phyloP scores from a whole-genome alignment of 441 rosid genomes.

The Cnidoscolus chayamansa region DNA sequence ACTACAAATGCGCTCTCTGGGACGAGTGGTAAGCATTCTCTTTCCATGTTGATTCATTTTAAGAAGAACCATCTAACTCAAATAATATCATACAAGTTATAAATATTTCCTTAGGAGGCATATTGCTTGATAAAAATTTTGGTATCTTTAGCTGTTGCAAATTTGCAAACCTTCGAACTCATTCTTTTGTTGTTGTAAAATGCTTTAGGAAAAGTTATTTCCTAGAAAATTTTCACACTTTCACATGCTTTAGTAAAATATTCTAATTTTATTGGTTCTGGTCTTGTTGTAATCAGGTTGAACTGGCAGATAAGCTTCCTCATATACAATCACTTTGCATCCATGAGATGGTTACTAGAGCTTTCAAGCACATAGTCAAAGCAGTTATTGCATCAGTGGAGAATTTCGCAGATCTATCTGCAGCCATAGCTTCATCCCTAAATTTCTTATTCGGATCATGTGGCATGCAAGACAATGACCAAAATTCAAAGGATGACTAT shows the following conservation, averaged over 20 bases:
- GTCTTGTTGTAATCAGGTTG: conserved; percentile 40
- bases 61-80: neutral
- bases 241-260: neutral
- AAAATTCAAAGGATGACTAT: conserved; percentile 36
- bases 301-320: conserved; percentile 61
- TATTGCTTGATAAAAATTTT: neutral
- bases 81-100: neutral
- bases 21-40: conserved; percentile 45
- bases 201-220: neutral
- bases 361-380: conserved; percentile 55
- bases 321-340: conserved; percentile 68
- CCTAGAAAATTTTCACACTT: conserved; percentile 5
- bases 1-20: conserved; percentile 54
- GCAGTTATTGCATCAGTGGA: conserved; percentile 49
- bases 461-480: conserved; percentile 30
- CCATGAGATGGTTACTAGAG: conserved; percentile 69
- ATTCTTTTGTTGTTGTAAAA: neutral
- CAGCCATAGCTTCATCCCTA: conserved; percentile 48
- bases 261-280: conserved; percentile 18
- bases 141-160: neutral
- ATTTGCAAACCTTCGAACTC: conserved; percentile 1
- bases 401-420: conserved; percentile 39
- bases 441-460: conserved; percentile 52
- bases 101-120: neutral
- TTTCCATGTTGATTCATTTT: neutral